Conservation (phyloP, 352 stramenopile species). For the Phytophthora pini region DNA sequence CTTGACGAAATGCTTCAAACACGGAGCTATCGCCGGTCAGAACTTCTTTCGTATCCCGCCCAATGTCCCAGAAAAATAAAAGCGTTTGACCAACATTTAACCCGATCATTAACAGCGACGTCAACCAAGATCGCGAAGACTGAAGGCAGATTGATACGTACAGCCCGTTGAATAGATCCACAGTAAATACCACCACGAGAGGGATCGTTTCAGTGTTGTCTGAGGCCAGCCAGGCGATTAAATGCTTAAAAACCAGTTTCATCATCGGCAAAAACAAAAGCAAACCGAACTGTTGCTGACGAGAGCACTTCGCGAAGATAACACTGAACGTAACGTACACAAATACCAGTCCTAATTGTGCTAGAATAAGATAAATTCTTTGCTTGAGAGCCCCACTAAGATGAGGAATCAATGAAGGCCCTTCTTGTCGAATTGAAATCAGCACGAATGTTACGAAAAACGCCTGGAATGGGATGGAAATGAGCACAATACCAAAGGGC, state of each 20-base stretch:
- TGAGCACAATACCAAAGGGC: slow-evolving; percentile 9
- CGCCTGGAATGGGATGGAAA: slow-evolving; percentile 3
- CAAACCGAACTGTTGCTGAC: slow-evolving; percentile 4
- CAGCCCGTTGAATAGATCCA: slow-evolving; percentile 23
- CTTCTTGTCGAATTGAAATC: slow-evolving; percentile 6
- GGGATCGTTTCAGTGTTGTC: slow-evolving; percentile 17
- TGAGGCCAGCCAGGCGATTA: slow-evolving; percentile 1
- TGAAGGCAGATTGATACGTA: slow-evolving; percentile 18
- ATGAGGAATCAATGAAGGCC: neutral
- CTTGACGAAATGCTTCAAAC: neutral
- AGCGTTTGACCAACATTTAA: slow-evolving; percentile 1
- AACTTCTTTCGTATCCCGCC: neutral
- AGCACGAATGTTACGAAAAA: slow-evolving; percentile 5
- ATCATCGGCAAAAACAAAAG: slow-evolving; percentile 8
- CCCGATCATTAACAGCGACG: slow-evolving; percentile 8
- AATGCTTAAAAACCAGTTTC: slow-evolving; percentile 16
- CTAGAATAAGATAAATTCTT: slow-evolving; percentile 8
- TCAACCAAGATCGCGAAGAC: slow-evolving; percentile 4
- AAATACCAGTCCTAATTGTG: slow-evolving; percentile 3
- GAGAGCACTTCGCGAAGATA: slow-evolving; percentile 3
- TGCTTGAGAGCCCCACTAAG: slow-evolving; percentile 9
- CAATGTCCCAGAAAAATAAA: neutral
- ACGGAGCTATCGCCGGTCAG: neutral
- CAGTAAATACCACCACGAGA: slow-evolving; percentile 19
- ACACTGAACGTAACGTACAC: slow-evolving; percentile 18